Evolutionary conservation across 2,329 filamentous ascomycete species (phyloP).

Genomic region (Penicillium occitanis): DNA sequence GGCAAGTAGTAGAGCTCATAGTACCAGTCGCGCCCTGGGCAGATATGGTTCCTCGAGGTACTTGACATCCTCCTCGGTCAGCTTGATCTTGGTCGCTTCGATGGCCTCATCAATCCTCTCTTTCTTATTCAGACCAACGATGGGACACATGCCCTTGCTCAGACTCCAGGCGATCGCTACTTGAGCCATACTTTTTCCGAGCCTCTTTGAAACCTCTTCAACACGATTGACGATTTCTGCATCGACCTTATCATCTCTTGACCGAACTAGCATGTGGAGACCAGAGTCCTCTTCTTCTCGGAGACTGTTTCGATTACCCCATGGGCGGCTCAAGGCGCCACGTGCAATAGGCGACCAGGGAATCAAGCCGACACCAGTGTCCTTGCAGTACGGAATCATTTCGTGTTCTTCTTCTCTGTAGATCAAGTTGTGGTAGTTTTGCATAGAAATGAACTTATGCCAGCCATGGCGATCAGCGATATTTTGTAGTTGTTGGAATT

Average conservation of each 20-base stretch:
- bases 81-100: constrained; percentile 19
- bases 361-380: neutral
- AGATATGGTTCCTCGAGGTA: constrained; percentile 4
- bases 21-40: neutral
- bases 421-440: neutral
- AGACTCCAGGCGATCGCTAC: constrained; percentile 23
- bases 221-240: neutral
- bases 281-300: neutral
- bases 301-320: neutral
- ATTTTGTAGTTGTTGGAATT: neutral
- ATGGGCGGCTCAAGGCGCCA: constrained; percentile 23
- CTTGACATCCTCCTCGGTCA: constrained; percentile 17
- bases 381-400: neutral
- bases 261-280: constrained; percentile 1
- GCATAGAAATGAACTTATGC: neutral
- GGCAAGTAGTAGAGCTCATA: neutral
- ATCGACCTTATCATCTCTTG: constrained; percentile 39
- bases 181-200: neutral
- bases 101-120: constrained; percentile 24
- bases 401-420: neutral
- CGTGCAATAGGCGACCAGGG: constrained; percentile 29
- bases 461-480: neutral
- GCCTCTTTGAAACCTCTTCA: neutral
- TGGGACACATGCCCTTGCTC: constrained; percentile 20
- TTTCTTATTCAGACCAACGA: constrained; percentile 23